phyloP scores from a whole-genome alignment of 768 basidiomycete species.

The Rickenella mellea region DNA sequence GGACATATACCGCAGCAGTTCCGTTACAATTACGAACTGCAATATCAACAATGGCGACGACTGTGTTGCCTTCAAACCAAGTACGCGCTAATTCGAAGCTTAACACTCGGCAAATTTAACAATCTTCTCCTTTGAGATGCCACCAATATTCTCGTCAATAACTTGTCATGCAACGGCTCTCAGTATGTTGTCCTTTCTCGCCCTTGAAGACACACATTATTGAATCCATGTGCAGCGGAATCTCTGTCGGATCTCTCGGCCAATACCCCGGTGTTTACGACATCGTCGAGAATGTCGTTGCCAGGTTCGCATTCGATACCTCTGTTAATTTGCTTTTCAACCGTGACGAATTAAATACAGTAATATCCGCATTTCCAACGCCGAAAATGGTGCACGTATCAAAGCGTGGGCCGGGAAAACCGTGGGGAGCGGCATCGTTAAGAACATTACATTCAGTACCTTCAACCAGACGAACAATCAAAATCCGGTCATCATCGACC shows the following conservation, averaged over 20 bases:
- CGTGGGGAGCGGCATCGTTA: slow-evolving; percentile 49
- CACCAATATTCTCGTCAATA: slow-evolving; percentile 29
- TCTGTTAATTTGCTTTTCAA: background rate
- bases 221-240: slow-evolving; percentile 27
- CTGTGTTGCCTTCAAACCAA: slow-evolving; percentile 41
- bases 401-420: slow-evolving; percentile 57
- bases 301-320: slow-evolving; percentile 22
- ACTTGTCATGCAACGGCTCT: slow-evolving; percentile 34
- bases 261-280: slow-evolving; percentile 33
- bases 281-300: slow-evolving; percentile 34
- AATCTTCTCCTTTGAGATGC: slow-evolving; percentile 18
- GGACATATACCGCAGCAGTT: slow-evolving; percentile 35
- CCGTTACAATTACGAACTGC: slow-evolving; percentile 24
- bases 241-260: slow-evolving; percentile 41
- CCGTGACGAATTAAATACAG: slow-evolving; percentile 10
- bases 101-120: background rate
- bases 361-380: slow-evolving; percentile 35
- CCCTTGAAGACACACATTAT: background rate
- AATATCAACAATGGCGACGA: slow-evolving; percentile 34
- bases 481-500: slow-evolving; percentile 50
- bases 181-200: slow-evolving; percentile 25
- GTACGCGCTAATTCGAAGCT: slow-evolving; percentile 14
- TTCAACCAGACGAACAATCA: slow-evolving; percentile 47
- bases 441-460: slow-evolving; percentile 44
- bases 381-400: slow-evolving; percentile 47